phyloP scores from a whole-genome alignment of 1,284 basidiomycete genomes.

The Ceratobasidium sp. region DNA sequence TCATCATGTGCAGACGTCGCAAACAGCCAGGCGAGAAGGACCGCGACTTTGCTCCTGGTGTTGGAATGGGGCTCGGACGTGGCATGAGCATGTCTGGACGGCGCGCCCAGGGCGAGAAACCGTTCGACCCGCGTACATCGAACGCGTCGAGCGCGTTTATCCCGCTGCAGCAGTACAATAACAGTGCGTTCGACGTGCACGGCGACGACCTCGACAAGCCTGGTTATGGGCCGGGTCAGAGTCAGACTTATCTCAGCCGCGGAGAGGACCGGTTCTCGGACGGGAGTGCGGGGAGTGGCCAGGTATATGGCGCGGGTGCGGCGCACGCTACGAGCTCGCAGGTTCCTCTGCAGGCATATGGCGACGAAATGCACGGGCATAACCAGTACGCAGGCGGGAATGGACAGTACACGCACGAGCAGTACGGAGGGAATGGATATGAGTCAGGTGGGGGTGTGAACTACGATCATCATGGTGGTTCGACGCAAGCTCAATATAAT shows the following conservation, averaged over 20 bases:
- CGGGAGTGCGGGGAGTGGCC: constrained; percentile 15
- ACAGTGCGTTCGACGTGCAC: constrained; percentile 41
- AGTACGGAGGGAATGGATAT: constrained; percentile 33
- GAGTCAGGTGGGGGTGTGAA: constrained; percentile 37
- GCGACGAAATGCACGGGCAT: constrained; percentile 8
- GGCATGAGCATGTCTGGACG: constrained; percentile 32
- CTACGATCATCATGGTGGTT: constrained; percentile 35
- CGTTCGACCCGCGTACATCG: constrained; percentile 18
- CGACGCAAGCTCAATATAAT: constrained; percentile 38
- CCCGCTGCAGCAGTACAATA: constrained; percentile 44
- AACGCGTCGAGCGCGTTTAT: constrained; percentile 42
- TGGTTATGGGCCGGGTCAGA: background rate
- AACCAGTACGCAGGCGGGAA: background rate
- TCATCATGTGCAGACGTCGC: constrained; percentile 18
- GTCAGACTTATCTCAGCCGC: constrained; percentile 27
- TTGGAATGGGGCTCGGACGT: constrained; percentile 14
- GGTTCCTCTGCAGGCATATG: constrained; percentile 37
- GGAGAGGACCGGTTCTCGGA: constrained; percentile 37
- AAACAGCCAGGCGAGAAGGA: constrained; percentile 32
- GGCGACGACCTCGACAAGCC: constrained; percentile 31
- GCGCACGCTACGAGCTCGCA: constrained; percentile 22
- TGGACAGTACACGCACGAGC: background rate
- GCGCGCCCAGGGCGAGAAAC: constrained; percentile 40
- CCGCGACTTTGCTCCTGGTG: constrained; percentile 35
- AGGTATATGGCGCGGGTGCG: constrained; percentile 18